Percentiles rank a stretch among this genome's conserved stretches.
Evolutionary conservation across 805 yeast species (phyloP).

Genomic region (Starmerella bacillaris): DNA sequence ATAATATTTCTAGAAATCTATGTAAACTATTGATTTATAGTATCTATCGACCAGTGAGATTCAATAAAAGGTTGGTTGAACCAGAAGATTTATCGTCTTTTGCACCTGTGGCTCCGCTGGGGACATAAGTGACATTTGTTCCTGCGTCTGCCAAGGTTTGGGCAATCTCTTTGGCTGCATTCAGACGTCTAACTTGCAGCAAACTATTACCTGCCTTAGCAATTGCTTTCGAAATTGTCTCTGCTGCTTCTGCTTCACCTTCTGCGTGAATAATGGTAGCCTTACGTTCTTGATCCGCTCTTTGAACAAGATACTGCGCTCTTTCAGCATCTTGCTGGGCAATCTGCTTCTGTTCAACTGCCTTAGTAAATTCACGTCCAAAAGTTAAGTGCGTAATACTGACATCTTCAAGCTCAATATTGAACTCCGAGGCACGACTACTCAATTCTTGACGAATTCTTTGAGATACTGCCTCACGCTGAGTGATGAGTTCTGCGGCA

Average conservation of each 20-base stretch:
- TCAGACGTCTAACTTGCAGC: constrained; percentile 80
- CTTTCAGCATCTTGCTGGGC: constrained; percentile 99
- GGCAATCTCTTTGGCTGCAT: constrained; percentile 93
- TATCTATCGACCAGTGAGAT: constrained; percentile 18
- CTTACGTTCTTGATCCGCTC: constrained; percentile 93
- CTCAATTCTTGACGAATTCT: constrained; percentile 75
- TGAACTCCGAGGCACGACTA: constrained; percentile 69
- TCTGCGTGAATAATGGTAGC: constrained; percentile 93
- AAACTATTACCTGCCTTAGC: constrained; percentile 92
- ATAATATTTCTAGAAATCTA: too few species aligned
- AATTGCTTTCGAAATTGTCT: constrained; percentile 78
- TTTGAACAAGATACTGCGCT: constrained; percentile 80
- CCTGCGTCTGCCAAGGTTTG: constrained; percentile 56
- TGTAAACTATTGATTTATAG: background rate
- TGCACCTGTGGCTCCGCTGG: constrained; percentile 27
- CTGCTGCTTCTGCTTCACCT: constrained; percentile 98
- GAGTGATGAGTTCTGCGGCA: constrained; percentile 92
- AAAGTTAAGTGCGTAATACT: constrained; percentile 95
- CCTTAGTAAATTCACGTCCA: constrained; percentile 91
- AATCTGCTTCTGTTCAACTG: constrained; percentile 96
- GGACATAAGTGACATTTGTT: constrained; percentile 76
- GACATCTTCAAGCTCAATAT: constrained; percentile 85
- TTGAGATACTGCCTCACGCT: constrained; percentile 84
- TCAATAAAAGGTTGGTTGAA: constrained; percentile 21
- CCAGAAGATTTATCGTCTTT: constrained; percentile 18